Percentiles rank a stretch among this genome's conserved stretches.
These are phyloP conservation scores for Phaseolus lunatus DNA, from an alignment of 306 rosid species.

Conservation along the genomic window DNA sequence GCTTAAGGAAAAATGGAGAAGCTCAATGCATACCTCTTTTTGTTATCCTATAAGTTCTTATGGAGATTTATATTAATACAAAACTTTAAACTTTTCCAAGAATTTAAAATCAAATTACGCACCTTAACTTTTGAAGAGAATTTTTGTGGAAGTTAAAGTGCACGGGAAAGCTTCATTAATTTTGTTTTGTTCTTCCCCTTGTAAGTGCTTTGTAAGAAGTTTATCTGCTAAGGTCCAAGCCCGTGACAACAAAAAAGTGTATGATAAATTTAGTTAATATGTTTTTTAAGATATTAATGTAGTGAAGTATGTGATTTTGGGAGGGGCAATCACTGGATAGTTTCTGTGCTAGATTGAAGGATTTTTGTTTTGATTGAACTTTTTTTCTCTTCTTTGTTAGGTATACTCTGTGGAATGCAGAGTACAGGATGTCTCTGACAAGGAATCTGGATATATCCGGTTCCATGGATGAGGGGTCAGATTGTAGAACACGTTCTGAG, in stretches of 20 bases:
- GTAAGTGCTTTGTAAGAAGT: neutral
- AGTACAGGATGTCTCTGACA: conserved; percentile 81
- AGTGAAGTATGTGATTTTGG: neutral
- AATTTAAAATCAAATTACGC: neutral
- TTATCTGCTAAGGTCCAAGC: neutral
- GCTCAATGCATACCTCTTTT: neutral
- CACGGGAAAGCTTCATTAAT: neutral
- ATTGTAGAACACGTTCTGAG: conserved; percentile 37
- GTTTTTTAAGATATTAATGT: neutral
- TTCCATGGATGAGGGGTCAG: conserved; percentile 36
- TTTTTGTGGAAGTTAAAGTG: neutral
- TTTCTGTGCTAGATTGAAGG: neutral
- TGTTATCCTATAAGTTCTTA: neutral
- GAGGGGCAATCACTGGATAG: neutral
- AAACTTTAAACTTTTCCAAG: neutral
- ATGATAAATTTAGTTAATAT: neutral
- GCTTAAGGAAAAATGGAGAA: neutral
- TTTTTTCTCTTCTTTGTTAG: conserved; percentile 47
- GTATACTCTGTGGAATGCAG: conserved; percentile 97
- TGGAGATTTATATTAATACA: neutral
- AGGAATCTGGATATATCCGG: conserved; percentile 80
- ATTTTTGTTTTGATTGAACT: conserved; percentile 18
- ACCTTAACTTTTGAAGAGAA: neutral
- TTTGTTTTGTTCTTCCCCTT: neutral
- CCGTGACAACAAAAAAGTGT: neutral